A percentile compares a stretch with the other conserved stretches of the same genome.
Conservation (phyloP, 2,329 filamentous ascomycete genomes). For the Dendrostoma leiphaemia region DNA sequence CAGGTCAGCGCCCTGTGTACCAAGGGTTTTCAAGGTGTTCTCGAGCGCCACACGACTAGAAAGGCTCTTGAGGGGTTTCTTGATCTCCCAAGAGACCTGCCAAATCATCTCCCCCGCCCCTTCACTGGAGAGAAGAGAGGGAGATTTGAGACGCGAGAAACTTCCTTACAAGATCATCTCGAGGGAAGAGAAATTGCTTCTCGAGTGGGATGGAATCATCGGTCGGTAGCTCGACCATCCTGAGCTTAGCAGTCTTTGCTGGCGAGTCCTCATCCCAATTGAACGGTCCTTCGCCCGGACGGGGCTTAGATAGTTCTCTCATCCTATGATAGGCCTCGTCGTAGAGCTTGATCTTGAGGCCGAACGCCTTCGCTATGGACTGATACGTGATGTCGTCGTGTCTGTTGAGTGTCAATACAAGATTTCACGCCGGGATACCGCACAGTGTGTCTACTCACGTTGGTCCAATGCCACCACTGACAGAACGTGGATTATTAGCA, state of each 20-base stretch:
- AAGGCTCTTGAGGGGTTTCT: no score
- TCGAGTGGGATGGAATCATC: constrained; percentile 64
- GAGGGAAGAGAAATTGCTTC: constrained; percentile 75
- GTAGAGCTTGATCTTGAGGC: constrained; percentile 73
- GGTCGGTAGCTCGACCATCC: constrained; percentile 86
- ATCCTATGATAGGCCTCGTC: constrained; percentile 75
- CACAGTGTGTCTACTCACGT: constrained; percentile 62
- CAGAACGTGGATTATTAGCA: constrained; percentile 15
- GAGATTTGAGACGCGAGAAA: no score
- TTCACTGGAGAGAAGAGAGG: no score
- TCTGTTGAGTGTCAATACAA: constrained; percentile 40
- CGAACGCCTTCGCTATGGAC: constrained; percentile 88
- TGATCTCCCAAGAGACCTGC: no score
- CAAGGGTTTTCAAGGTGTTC: no score
- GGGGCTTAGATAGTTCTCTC: constrained; percentile 75
- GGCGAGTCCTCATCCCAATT: constrained; percentile 83
- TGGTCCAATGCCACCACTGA: constrained; percentile 85
- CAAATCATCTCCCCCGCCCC: no score
- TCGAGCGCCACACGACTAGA: no score
- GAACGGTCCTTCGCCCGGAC: constrained; percentile 71
- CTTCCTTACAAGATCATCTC: constrained; percentile 72
- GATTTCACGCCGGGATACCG: neutral
- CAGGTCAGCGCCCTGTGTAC: no score
- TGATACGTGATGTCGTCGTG: constrained; percentile 98
- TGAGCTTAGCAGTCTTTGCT: constrained; percentile 73